phyloP scores from a whole-genome alignment of 345 rosid genomes.

The Gynandropsis gynandra region DNA sequence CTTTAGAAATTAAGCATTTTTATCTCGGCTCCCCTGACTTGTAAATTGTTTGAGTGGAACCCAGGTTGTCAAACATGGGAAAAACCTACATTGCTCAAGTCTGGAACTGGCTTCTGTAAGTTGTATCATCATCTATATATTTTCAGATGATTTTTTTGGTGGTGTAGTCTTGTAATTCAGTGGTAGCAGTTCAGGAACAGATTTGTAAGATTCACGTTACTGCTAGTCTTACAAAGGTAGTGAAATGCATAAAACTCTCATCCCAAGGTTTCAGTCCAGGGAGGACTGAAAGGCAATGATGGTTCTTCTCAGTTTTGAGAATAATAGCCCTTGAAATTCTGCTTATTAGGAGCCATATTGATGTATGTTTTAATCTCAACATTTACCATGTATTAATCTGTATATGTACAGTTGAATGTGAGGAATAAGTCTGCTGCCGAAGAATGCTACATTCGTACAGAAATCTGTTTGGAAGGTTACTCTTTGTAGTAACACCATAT shows the following conservation, averaged over 20 bases:
- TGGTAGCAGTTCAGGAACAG: constrained; percentile 11
- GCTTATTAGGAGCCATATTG: constrained; percentile 9
- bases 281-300: constrained; percentile 17
- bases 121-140: constrained; percentile 19
- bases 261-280: constrained; percentile 3
- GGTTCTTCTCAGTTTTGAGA: constrained; percentile 9
- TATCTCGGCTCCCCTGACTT: constrained; percentile 21
- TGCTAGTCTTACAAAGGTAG: constrained; percentile 2
- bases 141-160: constrained; percentile 6
- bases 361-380: constrained; percentile 11
- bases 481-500: background rate
- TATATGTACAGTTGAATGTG: constrained; percentile 66
- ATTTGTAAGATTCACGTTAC: constrained; percentile 15
- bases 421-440: constrained; percentile 93
- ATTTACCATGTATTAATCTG: constrained; percentile 16
- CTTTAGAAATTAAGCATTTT: constrained; percentile 12
- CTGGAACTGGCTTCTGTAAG: constrained; percentile 95
- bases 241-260: constrained; percentile 8
- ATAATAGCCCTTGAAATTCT: constrained; percentile 15
- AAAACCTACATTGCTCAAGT: constrained; percentile 84
- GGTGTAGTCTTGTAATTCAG: constrained; percentile 3
- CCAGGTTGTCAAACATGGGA: constrained; percentile 87
- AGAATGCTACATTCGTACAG: constrained; percentile 85
- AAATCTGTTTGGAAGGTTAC: constrained; percentile 88
- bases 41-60: constrained; percentile 22